These are phyloP conservation scores for Rhynchospora pubera DNA, from an alignment of 176 grass and related monocot genomes.

Conservation along the genomic window DNA sequence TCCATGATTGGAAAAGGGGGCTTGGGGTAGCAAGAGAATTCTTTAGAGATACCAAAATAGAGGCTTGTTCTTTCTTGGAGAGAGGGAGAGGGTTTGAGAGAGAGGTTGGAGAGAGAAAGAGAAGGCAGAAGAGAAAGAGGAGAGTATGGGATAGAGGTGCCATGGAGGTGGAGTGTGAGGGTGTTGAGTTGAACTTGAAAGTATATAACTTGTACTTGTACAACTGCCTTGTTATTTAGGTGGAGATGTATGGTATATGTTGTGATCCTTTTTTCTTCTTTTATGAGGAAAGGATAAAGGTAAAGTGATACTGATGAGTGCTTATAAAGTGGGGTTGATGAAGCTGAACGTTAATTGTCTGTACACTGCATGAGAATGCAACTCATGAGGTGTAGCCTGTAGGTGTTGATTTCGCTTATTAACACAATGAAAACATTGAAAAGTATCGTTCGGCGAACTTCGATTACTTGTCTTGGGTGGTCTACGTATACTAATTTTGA, in stretches of 20 bases:
- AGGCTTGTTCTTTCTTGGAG: conserved; percentile 31
- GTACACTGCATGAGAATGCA: conserved; percentile 8
- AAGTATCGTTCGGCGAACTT: background rate
- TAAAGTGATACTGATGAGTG: conserved; percentile 14
- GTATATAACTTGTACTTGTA: background rate
- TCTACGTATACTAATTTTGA: too few species aligned
- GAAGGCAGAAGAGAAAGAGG: conserved; percentile 13
- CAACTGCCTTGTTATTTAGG: background rate
- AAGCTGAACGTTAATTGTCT: conserved; percentile 14
- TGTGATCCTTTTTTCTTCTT: background rate
- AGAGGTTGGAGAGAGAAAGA: background rate
- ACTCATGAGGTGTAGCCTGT: background rate
- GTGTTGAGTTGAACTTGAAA: background rate
- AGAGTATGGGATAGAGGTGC: background rate
- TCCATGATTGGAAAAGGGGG: conserved; percentile 32
- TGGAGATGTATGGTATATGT: conserved; percentile 3
- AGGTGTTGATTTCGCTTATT: background rate
- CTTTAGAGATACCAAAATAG: conserved; percentile 42
- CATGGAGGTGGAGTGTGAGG: conserved; percentile 2
- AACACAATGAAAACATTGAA: background rate
- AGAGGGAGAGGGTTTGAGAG: background rate
- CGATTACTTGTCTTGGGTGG: background rate
- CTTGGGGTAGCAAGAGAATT: conserved; percentile 26
- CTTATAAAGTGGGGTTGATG: conserved; percentile 12
- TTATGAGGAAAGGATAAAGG: conserved; percentile 17